phyloP scores from a whole-genome alignment of 2,329 filamentous ascomycete species.

The Akanthomyces uredinophilus region DNA sequence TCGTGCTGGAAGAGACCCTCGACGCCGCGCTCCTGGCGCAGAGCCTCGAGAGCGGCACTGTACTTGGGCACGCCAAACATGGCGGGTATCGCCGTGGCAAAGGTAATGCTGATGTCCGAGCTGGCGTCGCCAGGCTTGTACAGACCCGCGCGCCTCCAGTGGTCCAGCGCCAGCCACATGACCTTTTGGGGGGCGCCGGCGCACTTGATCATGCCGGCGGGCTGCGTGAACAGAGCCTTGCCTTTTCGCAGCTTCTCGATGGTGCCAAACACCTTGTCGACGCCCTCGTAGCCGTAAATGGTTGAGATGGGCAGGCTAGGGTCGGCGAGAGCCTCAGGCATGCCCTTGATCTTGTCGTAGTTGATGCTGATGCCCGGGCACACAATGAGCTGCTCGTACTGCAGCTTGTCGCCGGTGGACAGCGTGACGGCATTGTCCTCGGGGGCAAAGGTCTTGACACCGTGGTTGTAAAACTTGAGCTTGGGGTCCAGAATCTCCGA shows the following conservation, averaged over 20 bases:
- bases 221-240: slow-evolving; percentile 54
- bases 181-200: slow-evolving; percentile 57
- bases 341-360: slow-evolving; percentile 46
- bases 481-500: slow-evolving; percentile 51
- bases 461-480: slow-evolving; percentile 53
- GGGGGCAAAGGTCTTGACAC: slow-evolving; percentile 47
- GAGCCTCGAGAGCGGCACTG: slow-evolving; percentile 45
- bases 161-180: slow-evolving; percentile 57
- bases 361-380: slow-evolving; percentile 52
- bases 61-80: slow-evolving; percentile 62
- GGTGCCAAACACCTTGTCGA: slow-evolving; percentile 47
- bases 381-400: slow-evolving; percentile 61
- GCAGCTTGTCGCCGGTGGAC: slow-evolving; percentile 48
- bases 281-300: slow-evolving; percentile 53
- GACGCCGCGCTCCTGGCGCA: slow-evolving; percentile 49
- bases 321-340: slow-evolving; percentile 51
- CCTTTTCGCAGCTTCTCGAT: slow-evolving; percentile 45
- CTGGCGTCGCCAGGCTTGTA: slow-evolving; percentile 37
- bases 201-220: slow-evolving; percentile 54
- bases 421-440: slow-evolving; percentile 53
- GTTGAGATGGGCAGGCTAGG: slow-evolving; percentile 45
- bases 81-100: slow-evolving; percentile 48
- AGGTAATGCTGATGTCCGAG: slow-evolving; percentile 47
- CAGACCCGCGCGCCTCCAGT: slow-evolving; percentile 50
- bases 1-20: slow-evolving; percentile 56